Percentiles rank a stretch among this genome's conserved stretches.
These are phyloP conservation scores for Neoscytalidium dimidiatum DNA, from an alignment of 2,329 filamentous ascomycete genomes.

Conservation along the genomic window DNA sequence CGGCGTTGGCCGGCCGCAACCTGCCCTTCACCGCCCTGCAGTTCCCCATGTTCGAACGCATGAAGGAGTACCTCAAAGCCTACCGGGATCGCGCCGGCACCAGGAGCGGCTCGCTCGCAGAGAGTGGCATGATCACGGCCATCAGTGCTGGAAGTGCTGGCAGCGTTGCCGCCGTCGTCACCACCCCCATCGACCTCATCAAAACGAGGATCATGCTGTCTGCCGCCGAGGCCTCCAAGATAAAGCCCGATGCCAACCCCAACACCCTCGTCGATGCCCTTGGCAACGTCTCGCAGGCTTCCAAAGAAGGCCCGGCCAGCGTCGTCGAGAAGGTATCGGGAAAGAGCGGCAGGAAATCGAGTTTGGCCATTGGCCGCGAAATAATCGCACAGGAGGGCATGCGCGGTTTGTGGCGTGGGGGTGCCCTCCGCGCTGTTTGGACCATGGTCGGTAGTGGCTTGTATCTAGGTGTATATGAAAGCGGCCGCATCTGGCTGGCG, in stretches of 20 bases:
- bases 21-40: constrained; percentile 85
- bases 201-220: constrained; percentile 88
- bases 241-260: constrained; percentile 23
- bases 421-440: constrained; percentile 72
- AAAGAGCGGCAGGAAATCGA: constrained; percentile 18
- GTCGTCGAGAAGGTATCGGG: not conserved
- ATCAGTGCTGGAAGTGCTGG: constrained; percentile 74
- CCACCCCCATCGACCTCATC: constrained; percentile 85
- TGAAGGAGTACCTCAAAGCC: constrained; percentile 58
- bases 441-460: constrained; percentile 80
- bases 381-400: constrained; percentile 69
- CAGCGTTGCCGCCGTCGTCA: constrained; percentile 74
- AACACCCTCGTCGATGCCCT: constrained; percentile 13
- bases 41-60: constrained; percentile 80
- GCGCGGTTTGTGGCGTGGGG: constrained; percentile 76
- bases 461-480: constrained; percentile 86
- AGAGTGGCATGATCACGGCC: constrained; percentile 72
- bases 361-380: constrained; percentile 63
- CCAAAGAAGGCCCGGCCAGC: not conserved
- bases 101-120: constrained; percentile 52
- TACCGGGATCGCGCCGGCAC: constrained; percentile 43
- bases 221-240: constrained; percentile 28
- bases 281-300: not conserved
- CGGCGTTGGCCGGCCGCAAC: constrained; percentile 78
- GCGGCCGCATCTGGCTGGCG: constrained; percentile 61